phyloP scores from a whole-genome alignment of 2,329 filamentous ascomycete genomes.

The Claviceps lovelessii region DNA sequence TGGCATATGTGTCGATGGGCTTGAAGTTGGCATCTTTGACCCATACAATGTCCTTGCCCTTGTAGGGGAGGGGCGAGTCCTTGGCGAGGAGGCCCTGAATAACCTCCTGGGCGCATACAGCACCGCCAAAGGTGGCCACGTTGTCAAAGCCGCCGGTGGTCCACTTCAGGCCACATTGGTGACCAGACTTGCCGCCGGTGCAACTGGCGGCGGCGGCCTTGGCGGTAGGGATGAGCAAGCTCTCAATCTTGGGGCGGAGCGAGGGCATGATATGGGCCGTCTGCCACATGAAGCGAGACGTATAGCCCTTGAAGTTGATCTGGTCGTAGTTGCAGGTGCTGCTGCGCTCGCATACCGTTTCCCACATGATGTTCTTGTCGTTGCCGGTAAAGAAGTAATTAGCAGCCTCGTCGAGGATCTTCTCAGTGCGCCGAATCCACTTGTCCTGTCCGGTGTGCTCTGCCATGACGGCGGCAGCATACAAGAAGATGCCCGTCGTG shows the following conservation, averaged over 20 bases:
- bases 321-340: slow-evolving; percentile 47
- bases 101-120: slow-evolving; percentile 50
- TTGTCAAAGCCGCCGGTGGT: slow-evolving; percentile 43
- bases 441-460: slow-evolving; percentile 39
- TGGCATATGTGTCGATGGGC: slow-evolving; percentile 8
- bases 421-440: slow-evolving; percentile 40
- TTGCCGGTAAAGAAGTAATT: slow-evolving; percentile 42
- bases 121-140: slow-evolving; percentile 41
- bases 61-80: slow-evolving; percentile 29
- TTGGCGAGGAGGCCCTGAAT: slow-evolving; percentile 43
- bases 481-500: slow-evolving; percentile 49
- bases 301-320: slow-evolving; percentile 54
- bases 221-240: slow-evolving; percentile 36
- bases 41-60: slow-evolving; percentile 30
- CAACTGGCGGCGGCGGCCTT: slow-evolving; percentile 42
- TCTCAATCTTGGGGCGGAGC: slow-evolving; percentile 31
- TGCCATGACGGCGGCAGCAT: slow-evolving; percentile 49
- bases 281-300: slow-evolving; percentile 49
- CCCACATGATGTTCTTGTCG: slow-evolving; percentile 46
- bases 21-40: slow-evolving; percentile 8
- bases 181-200: slow-evolving; percentile 37
- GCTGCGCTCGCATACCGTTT: slow-evolving; percentile 48
- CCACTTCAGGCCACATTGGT: slow-evolving; percentile 49
- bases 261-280: slow-evolving; percentile 42
- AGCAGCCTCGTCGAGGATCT: slow-evolving; percentile 36